Evolutionary conservation across 352 stramenopile genomes (phyloP), one percentile per base, ranked within the genome.

Genomic region (Elongisporangium senticosum): DNA sequence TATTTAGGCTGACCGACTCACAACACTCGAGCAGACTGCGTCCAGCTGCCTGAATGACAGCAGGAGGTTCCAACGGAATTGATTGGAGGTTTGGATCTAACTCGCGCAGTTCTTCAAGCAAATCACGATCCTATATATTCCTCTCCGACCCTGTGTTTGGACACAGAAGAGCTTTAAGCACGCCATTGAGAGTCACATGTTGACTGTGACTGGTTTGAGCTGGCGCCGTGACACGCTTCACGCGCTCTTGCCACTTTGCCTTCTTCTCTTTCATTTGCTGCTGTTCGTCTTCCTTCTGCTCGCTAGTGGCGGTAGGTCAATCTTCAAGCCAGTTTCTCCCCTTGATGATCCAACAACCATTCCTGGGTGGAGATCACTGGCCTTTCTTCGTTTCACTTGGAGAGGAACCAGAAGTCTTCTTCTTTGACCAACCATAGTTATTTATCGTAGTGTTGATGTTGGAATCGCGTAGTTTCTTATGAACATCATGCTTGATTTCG

Each of bases 401-500:
- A 1, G 49, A 17, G 20, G 15, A n/a, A 37, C 11, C n/a, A 37
- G 13, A 26, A n/a, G 20, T 6, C 26, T 53, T 23, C 8, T 17
- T n/a, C 22, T 23, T 22, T 19, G 7, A 22, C 14, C 21, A 10
- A 28, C 13, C 14, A 33, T 4, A 37, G 49, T 17, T 26, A 37
- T 53, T n/a, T 53, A 53, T 4, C 13, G 26, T 53, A 5, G 14
- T 39, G 28, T 39, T 39, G 5, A 39, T 39, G 6, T 8, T 39
- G 28, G 7, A 39, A 2, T 39, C 28, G 1, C 28, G 28, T 39
- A 7, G 28, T 39, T 39, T 39, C 28, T 39, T 39, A 7, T 39
- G 28, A 39, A 4, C 28, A 14, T 39, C 28, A 14, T 65, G 47
- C 10, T 59, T 61, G 23, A 61, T 61, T 21, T 57, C 53, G 17